These are phyloP conservation scores for Beauveria sp. DNA, from an alignment of 2,329 filamentous ascomycete genomes.

Conservation along the genomic window DNA sequence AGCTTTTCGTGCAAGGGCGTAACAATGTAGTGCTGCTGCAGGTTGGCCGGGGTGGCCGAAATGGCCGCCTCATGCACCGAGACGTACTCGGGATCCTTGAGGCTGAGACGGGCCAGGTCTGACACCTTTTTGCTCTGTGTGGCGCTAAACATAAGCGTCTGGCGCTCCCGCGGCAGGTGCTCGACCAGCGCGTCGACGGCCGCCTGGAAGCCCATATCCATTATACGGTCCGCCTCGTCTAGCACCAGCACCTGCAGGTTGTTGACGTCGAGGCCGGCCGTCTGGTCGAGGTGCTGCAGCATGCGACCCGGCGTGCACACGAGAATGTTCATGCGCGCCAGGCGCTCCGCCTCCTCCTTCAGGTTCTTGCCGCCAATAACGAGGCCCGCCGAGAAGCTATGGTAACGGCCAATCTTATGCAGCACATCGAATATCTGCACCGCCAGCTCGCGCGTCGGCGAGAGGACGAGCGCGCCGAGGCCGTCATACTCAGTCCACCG, in stretches of 20 bases:
- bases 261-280: conserved; percentile 79
- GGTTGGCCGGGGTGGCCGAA: conserved; percentile 69
- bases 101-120: conserved; percentile 79
- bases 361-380: conserved; percentile 91
- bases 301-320: conserved; percentile 94
- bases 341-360: conserved; percentile 75
- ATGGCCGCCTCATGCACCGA: conserved; percentile 80
- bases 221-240: conserved; percentile 91
- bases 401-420: conserved; percentile 79
- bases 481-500: conserved; percentile 90
- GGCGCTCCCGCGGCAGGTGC: conserved; percentile 75
- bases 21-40: conserved; percentile 88
- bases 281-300: conserved; percentile 93
- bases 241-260: conserved; percentile 89
- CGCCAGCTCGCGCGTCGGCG: conserved; percentile 88
- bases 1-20: conserved; percentile 83
- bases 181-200: conserved; percentile 90
- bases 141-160: conserved; percentile 91
- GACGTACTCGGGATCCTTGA: conserved; percentile 90
- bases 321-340: conserved; percentile 92
- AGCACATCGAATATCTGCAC: conserved; percentile 96
- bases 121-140: conserved; percentile 94
- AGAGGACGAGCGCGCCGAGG: conserved; percentile 84
- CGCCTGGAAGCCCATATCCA: conserved; percentile 94
- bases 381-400: conserved; percentile 84